These are phyloP conservation scores for Pseudogymnoascus destructans DNA, from an alignment of 2,329 filamentous ascomycete species.

Conservation along the genomic window DNA sequence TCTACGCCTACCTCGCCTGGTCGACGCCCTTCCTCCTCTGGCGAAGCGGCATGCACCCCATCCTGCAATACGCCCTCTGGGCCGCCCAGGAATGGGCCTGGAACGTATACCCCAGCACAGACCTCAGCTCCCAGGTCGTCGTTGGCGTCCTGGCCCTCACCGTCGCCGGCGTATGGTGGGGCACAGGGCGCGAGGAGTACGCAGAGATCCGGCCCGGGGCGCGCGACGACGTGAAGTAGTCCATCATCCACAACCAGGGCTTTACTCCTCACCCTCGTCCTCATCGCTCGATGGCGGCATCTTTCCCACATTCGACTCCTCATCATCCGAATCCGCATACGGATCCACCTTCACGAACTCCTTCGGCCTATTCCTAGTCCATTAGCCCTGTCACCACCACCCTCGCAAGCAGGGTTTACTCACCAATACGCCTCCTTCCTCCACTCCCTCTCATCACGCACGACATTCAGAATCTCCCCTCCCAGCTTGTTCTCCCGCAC, in stretches of 20 bases:
- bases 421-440: constrained; percentile 81
- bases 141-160: constrained; percentile 58
- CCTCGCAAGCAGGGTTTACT: not conserved
- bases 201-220: constrained; percentile 12
- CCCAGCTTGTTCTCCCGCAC: constrained; percentile 62
- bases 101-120: constrained; percentile 61
- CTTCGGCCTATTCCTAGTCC: constrained; percentile 48
- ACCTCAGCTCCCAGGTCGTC: constrained; percentile 49
- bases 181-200: constrained; percentile 25
- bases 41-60: constrained; percentile 46
- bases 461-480: constrained; percentile 86
- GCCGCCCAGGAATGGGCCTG: constrained; percentile 58
- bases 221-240: constrained; percentile 11
- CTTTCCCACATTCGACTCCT: constrained; percentile 69
- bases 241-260: not conserved
- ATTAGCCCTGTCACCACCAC: not conserved
- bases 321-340: constrained; percentile 55
- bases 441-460: constrained; percentile 85
- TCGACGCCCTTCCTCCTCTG: constrained; percentile 58
- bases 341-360: constrained; percentile 57
- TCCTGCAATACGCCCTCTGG: constrained; percentile 47
- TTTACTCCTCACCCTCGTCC: constrained; percentile 40
- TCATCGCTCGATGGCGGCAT: constrained; percentile 75
- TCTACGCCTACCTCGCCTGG: constrained; percentile 63
- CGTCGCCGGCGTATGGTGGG: constrained; percentile 33